Percentiles rank a stretch among this genome's conserved stretches.
These are phyloP conservation scores for Noccaea caerulescens DNA, from an alignment of 345 rosid genomes.

Conservation along the genomic window DNA sequence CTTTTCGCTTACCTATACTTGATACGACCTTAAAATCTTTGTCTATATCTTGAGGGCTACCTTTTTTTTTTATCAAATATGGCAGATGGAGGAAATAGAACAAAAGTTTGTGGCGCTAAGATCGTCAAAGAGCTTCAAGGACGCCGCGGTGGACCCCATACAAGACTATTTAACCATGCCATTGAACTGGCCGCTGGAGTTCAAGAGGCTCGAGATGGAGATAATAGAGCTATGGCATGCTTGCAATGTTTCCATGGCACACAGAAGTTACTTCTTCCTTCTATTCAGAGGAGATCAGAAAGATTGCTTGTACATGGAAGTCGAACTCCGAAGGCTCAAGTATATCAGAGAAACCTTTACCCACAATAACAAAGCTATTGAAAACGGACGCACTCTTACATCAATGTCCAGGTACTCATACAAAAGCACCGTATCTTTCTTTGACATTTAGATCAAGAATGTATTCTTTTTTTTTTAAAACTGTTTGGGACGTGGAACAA, in stretches of 20 bases:
- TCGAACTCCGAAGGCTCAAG: constrained; percentile 73
- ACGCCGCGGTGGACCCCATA: constrained; percentile 77
- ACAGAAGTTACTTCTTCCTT: constrained; percentile 89
- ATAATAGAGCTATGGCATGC: constrained; percentile 83
- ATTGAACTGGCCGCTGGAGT: constrained; percentile 61
- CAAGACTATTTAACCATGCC: constrained; percentile 52
- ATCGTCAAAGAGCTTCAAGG: constrained; percentile 57
- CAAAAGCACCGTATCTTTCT: not conserved
- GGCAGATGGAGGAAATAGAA: constrained; percentile 58
- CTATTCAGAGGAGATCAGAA: constrained; percentile 77
- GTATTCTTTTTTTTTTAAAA: not conserved
- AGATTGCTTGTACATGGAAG: constrained; percentile 87
- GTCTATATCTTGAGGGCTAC: constrained; percentile 8
- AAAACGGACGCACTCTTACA: constrained; percentile 53
- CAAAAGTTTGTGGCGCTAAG: constrained; percentile 34
- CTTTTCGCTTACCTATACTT: constrained; percentile 23
- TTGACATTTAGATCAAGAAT: constrained; percentile 13
- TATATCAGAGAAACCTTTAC: constrained; percentile 64
- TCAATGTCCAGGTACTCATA: constrained; percentile 57
- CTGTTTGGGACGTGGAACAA: constrained; percentile 21
- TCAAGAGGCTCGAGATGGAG: constrained; percentile 67
- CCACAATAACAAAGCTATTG: constrained; percentile 54
- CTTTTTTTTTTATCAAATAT: constrained; percentile 20
- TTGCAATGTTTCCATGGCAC: constrained; percentile 78
- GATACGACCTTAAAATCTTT: constrained; percentile 10